A percentile compares a stretch with the other conserved stretches of the same genome.
phyloP scores from a whole-genome alignment of 768 basidiomycete genomes.

The Termitomyces sp. region DNA sequence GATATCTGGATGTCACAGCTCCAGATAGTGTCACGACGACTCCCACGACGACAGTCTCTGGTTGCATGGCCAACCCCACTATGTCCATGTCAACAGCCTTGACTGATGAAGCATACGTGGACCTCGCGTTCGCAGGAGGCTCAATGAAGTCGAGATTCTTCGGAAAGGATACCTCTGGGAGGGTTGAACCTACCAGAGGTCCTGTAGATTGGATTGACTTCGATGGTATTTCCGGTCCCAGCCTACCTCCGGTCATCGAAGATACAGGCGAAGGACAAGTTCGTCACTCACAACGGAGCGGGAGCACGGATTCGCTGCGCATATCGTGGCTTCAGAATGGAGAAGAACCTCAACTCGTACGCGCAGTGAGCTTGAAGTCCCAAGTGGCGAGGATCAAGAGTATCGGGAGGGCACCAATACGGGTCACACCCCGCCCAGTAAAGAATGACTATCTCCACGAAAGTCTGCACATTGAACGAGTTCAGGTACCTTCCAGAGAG shows the following conservation, averaged over 20 bases:
- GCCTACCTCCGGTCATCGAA: slow-evolving; percentile 3
- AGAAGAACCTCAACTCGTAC: slow-evolving; percentile 10
- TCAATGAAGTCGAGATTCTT: background rate
- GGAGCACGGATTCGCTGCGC: slow-evolving; percentile 11
- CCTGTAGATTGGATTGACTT: slow-evolving; percentile 12
- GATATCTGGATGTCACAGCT: background rate
- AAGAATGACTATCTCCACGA: slow-evolving; percentile 18
- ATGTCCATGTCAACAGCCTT: slow-evolving; percentile 1
- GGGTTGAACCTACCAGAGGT: background rate
- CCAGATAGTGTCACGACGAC: slow-evolving; percentile 2
- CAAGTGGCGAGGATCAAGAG: slow-evolving; percentile 30
- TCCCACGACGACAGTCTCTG: slow-evolving; percentile 1
- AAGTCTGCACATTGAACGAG: slow-evolving; percentile 29
- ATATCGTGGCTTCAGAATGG: slow-evolving; percentile 17
- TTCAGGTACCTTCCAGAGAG: slow-evolving; percentile 24
- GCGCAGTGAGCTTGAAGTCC: slow-evolving; percentile 9
- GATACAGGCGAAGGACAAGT: slow-evolving; percentile 3
- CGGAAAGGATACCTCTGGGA: background rate
- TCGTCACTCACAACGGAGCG: background rate
- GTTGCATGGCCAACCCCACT: slow-evolving; percentile 4
- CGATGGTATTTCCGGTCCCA: slow-evolving; percentile 6
- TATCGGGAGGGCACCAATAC: slow-evolving; percentile 32
- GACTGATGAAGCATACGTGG: slow-evolving; percentile 4
- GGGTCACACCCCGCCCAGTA: slow-evolving; percentile 28
- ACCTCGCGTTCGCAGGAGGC: background rate